Conservation (phyloP, 495 filamentous ascomycete species). For the Entonaema liquescens region DNA sequence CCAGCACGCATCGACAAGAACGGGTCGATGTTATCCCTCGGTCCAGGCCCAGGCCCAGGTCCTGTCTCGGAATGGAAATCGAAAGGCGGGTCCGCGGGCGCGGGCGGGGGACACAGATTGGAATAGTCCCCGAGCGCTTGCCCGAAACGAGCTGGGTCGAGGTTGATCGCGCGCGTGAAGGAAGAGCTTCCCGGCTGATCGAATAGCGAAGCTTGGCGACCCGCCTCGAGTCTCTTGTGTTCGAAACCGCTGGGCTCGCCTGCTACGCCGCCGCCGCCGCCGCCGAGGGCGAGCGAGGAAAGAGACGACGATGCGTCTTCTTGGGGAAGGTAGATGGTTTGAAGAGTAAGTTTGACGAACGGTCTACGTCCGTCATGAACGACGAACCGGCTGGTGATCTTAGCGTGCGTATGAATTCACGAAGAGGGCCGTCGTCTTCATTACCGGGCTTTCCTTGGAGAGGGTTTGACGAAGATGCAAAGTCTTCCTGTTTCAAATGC, state of each 20-base stretch:
- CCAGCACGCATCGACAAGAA: slow-evolving; percentile 3
- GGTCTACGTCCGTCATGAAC: slow-evolving; percentile 3
- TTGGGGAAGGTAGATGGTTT: slow-evolving; percentile 1
- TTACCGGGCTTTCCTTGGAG: slow-evolving; percentile 9
- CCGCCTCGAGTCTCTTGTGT: slow-evolving; percentile 5
- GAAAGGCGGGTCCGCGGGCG: slow-evolving; percentile 18
- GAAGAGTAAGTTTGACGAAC: slow-evolving; percentile 6
- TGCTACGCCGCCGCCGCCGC: neutral
- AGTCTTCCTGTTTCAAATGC: slow-evolving; percentile 16
- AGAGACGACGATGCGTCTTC: neutral
- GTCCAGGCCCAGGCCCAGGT: neutral
- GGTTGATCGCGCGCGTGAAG: slow-evolving; percentile 21
- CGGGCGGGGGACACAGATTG: slow-evolving; percentile 9
- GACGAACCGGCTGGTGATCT: slow-evolving; percentile 22
- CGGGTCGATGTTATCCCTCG: neutral
- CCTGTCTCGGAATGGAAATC: slow-evolving; percentile 18
- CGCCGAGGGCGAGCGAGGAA: neutral
- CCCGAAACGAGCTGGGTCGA: slow-evolving; percentile 19
- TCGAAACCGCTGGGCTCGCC: slow-evolving; percentile 13
- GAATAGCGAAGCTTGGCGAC: slow-evolving; percentile 24
- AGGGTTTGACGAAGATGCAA: slow-evolving; percentile 4
- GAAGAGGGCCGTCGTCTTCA: slow-evolving; percentile 21
- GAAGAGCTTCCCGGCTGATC: slow-evolving; percentile 22
- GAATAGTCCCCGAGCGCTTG: slow-evolving; percentile 26
- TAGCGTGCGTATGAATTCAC: slow-evolving; percentile 25